phyloP scores from a whole-genome alignment of 1,284 basidiomycete genomes.

The Abortiporus biennis region DNA sequence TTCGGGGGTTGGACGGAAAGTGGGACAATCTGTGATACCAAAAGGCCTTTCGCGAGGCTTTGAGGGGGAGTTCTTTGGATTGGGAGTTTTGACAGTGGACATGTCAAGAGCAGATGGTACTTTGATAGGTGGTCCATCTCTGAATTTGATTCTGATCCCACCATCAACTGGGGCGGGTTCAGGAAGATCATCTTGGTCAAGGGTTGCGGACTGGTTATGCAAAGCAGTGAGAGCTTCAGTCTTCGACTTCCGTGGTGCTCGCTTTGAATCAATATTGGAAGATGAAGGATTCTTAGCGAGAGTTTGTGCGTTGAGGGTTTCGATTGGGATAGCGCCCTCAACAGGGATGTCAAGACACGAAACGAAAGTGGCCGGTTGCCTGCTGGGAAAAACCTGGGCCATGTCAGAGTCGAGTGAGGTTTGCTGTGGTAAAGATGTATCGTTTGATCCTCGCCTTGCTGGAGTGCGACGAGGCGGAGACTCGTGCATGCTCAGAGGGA shows the following conservation, averaged over 20 bases:
- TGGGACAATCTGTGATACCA: slow-evolving; percentile 86
- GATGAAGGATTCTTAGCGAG: slow-evolving; percentile 17
- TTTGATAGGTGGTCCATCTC: slow-evolving; percentile 48
- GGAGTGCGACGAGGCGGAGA: slow-evolving; percentile 45
- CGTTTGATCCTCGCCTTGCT: slow-evolving; percentile 50
- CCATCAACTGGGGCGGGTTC: slow-evolving; percentile 19
- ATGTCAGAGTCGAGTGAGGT: slow-evolving; percentile 32
- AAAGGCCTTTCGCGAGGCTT: slow-evolving; percentile 60
- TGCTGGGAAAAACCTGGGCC: too few species aligned
- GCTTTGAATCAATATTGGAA: slow-evolving; percentile 40
- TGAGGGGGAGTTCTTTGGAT: slow-evolving; percentile 36
- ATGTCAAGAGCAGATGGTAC: slow-evolving; percentile 60
- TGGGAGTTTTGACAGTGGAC: slow-evolving; percentile 61
- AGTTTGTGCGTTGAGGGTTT: slow-evolving; percentile 20
- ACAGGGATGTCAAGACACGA: slow-evolving; percentile 65
- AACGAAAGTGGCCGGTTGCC: slow-evolving; percentile 42
- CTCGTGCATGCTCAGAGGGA: slow-evolving; percentile 33
- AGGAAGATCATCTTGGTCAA: slow-evolving; percentile 38
- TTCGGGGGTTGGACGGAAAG: slow-evolving; percentile 82
- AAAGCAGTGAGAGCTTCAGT: slow-evolving; percentile 75
- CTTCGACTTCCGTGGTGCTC: slow-evolving; percentile 83
- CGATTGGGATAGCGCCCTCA: slow-evolving; percentile 54
- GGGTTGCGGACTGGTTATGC: slow-evolving; percentile 49
- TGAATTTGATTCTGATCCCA: slow-evolving; percentile 25
- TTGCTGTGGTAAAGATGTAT: slow-evolving; percentile 26